Evolutionary conservation across 208 protist species (phyloP).

Genomic region (Crithidia expoeki): DNA sequence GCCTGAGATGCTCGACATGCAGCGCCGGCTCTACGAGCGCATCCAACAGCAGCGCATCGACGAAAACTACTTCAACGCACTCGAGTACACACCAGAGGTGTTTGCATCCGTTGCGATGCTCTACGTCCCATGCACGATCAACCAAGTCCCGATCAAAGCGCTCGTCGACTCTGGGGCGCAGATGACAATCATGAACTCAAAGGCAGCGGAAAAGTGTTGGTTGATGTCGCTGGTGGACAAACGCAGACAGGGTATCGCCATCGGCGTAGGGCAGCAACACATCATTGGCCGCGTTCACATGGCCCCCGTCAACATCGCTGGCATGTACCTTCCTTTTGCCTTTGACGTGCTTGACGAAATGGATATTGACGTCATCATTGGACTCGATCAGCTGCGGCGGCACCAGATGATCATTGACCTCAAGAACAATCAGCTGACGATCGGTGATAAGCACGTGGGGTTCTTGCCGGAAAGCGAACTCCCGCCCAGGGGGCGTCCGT

Average conservation of each 20-base stretch:
- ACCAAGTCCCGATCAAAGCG: slow-evolving; percentile 91
- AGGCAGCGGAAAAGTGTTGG: slow-evolving; percentile 85
- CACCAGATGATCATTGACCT: slow-evolving; percentile 86
- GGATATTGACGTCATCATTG: slow-evolving; percentile 93
- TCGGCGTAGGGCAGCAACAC: slow-evolving; percentile 88
- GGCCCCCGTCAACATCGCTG: slow-evolving; percentile 76
- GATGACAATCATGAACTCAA: slow-evolving; percentile 80
- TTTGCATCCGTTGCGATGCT: slow-evolving; percentile 93
- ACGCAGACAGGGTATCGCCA: slow-evolving; percentile 79
- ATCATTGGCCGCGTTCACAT: slow-evolving; percentile 95
- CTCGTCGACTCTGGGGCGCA: slow-evolving; percentile 94
- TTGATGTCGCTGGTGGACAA: slow-evolving; percentile 90
- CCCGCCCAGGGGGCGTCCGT: no score
- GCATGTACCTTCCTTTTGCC: slow-evolving; percentile 76
- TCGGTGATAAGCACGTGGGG: slow-evolving; percentile 46
- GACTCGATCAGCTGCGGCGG: slow-evolving; percentile 93
- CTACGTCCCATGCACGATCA: slow-evolving; percentile 92
- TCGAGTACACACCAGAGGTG: slow-evolving; percentile 95
- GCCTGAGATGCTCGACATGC: slow-evolving; percentile 68
- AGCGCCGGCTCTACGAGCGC: slow-evolving; percentile 76
- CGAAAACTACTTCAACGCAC: slow-evolving; percentile 87
- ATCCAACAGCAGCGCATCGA: slow-evolving; percentile 89
- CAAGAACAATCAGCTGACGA: slow-evolving; percentile 46
- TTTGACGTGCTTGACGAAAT: slow-evolving; percentile 92
- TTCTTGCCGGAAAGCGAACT: slow-evolving; percentile 73